Conservation (phyloP, 2,329 filamentous ascomycete genomes). For the Ceratocystis variospora region DNA sequence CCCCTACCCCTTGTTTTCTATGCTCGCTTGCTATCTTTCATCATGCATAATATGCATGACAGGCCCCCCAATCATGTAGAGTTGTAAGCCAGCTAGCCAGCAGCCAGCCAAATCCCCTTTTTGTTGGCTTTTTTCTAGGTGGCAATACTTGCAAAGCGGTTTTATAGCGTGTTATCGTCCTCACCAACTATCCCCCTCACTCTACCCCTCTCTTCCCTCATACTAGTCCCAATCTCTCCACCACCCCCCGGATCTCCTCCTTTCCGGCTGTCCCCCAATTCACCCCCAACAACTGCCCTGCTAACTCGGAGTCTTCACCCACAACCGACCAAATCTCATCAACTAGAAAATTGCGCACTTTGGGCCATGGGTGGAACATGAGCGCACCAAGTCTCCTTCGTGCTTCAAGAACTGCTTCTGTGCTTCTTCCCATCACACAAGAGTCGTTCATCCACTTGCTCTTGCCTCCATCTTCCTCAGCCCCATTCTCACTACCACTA, state of each 20-base stretch:
- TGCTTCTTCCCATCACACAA: conserved; percentile 19
- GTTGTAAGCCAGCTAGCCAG: no score
- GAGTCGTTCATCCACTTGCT: background rate
- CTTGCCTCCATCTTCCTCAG: background rate
- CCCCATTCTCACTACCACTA: background rate
- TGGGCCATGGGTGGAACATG: conserved; percentile 70
- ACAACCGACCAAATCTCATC: conserved; percentile 45
- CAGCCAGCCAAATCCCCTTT: background rate
- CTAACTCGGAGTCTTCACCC: conserved; percentile 24
- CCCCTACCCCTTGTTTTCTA: background rate
- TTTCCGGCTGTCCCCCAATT: conserved; percentile 46
- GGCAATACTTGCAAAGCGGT: no score
- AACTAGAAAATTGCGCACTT: conserved; percentile 46
- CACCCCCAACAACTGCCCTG: conserved; percentile 34
- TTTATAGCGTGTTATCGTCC: background rate
- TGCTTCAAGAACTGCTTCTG: conserved; percentile 35
- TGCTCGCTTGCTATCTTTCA: background rate
- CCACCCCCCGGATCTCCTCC: conserved; percentile 30
- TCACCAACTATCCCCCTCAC: background rate
- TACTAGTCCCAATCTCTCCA: conserved; percentile 32
- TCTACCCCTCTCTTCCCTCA: conserved; percentile 18
- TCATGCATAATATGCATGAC: conserved; percentile 5
- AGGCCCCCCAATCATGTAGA: background rate
- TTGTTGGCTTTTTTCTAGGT: background rate
- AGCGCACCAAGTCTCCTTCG: conserved; percentile 57